Evolutionary conservation across 2,329 filamentous ascomycete species (phyloP), one percentile per base, ranked within the genome.

Genomic region (Xylaria digitata): DNA sequence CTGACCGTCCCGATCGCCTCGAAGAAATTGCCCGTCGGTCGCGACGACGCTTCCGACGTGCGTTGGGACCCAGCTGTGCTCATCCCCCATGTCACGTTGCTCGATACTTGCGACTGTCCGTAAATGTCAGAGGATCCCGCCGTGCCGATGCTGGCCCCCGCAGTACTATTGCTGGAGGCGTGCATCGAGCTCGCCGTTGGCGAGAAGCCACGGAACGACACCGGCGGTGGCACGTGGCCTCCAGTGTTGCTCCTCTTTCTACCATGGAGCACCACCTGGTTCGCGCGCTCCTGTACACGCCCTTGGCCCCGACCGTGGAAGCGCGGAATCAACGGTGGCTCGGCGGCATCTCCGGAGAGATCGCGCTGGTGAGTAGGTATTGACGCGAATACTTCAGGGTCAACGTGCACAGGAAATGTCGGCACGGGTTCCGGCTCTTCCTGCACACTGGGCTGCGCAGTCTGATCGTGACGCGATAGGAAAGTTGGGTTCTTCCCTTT

Each of bases 211-310:
- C 93, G 89, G 82, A 96, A 93, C 1, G 90, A 89, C 55, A 89
- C 83, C 0, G 91, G 89, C 32, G 89, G 90, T 15, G 87, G 87
- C 21, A 89, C 85, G 52, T 92, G 89, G 5, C 93, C 91, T 11
- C 92, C 92, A 0, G 94, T 97, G 75, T 95, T 96, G 82, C 94
- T 97, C 69, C 94, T 87, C 82, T 96, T 97, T 67, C 95, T 90
- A 6, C 89, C 89, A 77, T 97, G 94, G 0, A 84, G 77, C 52
- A 79, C 76, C 3, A 75, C 77, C 37, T 82, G 80, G 68, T 79
- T 81, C 7, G 83, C 83, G 17, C 87, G 83, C 34, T 77, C 76
- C 32, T 77, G 78, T 42, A 79, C 76, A 15, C 75, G 75, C n/a
- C 81, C 80, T 52, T 78, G 78, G 4, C 82, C 82, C 17, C 87